Evolutionary conservation across 2,329 filamentous ascomycete species (phyloP), one percentile per base, ranked within the genome.

Genomic region (Diaporthe capsici): DNA sequence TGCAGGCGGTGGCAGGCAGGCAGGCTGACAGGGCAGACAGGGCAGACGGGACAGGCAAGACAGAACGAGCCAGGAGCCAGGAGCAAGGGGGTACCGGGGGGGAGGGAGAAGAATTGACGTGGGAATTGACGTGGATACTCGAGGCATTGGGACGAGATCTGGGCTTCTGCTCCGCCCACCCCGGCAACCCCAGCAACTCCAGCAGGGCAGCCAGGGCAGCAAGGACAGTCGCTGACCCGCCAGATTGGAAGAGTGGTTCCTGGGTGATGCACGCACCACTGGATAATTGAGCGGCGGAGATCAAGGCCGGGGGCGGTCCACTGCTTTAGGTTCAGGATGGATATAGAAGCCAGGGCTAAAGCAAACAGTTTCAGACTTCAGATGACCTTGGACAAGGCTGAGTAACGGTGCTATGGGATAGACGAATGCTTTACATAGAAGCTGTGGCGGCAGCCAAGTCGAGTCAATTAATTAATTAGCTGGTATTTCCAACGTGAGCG

Each of bases 351-450:
- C 65, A 70, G 34, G n/a, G 34, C 49, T 42, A 55, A 31, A 42
- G 65, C 65, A 42, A 70, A 55, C 65, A 70, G 49, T 70, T 70
- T 70, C 65, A 55, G 65, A 70, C 47, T 70, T 70, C 65, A 70
- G 49, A 55, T 42, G 65, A 22, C 34, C 65, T 55, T 39, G n/a
- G 34, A 37, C 15, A 34, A 61, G 4, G 15, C 15, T 5, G 17
- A 57, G 53, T 20, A 15, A 31, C 25, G 13, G 13, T 10, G 51
- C 51, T 31, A 25, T 55, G 51, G 10, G 0, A 22, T 39, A 39
- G 0, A 15, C 37, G 37, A 39, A 39, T 47, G 17, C 60, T 39
- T 53, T 39, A 39, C 47, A 68, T 53, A 28, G 63, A 39, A 53
- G 63, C 60, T 13, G 12, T 39, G 7, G 60, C 17, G 9, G 57